These are phyloP conservation scores for Phoenix roebelenii DNA, from an alignment of 176 grass and related monocot species.

Conservation along the genomic window DNA sequence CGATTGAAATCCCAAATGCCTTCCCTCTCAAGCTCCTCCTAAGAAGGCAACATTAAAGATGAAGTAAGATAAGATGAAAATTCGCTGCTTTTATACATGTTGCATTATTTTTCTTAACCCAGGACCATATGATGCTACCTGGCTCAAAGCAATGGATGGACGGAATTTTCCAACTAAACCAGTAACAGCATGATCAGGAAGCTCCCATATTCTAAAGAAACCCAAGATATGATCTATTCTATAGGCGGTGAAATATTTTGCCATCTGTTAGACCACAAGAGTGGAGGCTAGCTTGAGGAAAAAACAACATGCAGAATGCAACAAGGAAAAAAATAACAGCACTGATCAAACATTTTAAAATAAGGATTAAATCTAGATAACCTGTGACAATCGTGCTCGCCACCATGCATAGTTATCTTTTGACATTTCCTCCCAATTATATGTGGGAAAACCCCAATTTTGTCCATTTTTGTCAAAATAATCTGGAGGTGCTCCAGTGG, in stretches of 20 bases:
- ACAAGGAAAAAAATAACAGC: neutral
- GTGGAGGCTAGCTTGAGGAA: neutral
- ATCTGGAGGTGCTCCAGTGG: slow-evolving; percentile 93
- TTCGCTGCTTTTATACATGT: no score
- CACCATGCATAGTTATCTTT: slow-evolving; percentile 99
- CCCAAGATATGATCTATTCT: slow-evolving; percentile 99
- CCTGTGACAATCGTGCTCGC: slow-evolving; percentile 86
- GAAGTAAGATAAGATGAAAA: slow-evolving; percentile 19
- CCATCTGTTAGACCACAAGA: slow-evolving; percentile 49
- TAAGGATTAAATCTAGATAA: slow-evolving; percentile 25
- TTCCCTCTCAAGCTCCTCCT: slow-evolving; percentile 93
- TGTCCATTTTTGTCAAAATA: slow-evolving; percentile 99
- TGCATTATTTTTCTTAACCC: no score
- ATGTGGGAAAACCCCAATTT: slow-evolving; percentile 99
- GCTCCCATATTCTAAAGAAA: slow-evolving; percentile 99
- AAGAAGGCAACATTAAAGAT: slow-evolving; percentile 20
- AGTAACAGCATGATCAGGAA: slow-evolving; percentile 86
- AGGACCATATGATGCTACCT: slow-evolving; percentile 33
- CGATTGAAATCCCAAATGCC: slow-evolving; percentile 97
- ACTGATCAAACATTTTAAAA: neutral
- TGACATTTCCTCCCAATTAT: slow-evolving; percentile 99
- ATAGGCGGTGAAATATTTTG: slow-evolving; percentile 96
- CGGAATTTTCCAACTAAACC: slow-evolving; percentile 93
- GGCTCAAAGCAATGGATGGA: slow-evolving; percentile 90
- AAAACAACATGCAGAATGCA: neutral